phyloP scores from a whole-genome alignment of 2,329 filamentous ascomycete genomes.

The Aspergillus carbonarius region DNA sequence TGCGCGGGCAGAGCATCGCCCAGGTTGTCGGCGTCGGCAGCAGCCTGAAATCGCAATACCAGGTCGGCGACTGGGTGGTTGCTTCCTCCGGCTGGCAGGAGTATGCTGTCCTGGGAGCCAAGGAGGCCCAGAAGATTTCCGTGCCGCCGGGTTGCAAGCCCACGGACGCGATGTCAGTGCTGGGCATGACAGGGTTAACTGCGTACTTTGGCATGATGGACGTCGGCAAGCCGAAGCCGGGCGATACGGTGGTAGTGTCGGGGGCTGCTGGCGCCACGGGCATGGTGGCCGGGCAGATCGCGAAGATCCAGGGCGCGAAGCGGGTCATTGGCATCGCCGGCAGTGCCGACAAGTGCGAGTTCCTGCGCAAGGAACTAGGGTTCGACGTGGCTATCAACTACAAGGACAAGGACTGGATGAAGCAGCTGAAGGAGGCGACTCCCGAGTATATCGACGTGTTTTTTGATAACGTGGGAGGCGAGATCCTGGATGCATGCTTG shows the following conservation, averaged over 20 bases:
- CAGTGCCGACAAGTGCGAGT: conserved; percentile 65
- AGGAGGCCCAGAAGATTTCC: conserved; percentile 47
- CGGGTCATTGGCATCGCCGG: conserved; percentile 66
- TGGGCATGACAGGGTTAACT: conserved; percentile 69
- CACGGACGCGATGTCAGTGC: conserved; percentile 62
- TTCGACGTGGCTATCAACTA: conserved; percentile 70
- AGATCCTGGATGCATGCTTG: conserved; percentile 67
- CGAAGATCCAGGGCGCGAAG: conserved; percentile 66
- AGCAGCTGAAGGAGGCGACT: conserved; percentile 61
- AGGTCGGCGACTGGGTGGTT: conserved; percentile 50
- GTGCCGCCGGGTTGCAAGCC: conserved; percentile 48
- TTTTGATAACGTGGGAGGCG: conserved; percentile 73
- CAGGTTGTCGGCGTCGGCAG: conserved; percentile 61
- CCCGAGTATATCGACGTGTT: conserved; percentile 65
- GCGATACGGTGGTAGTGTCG: conserved; percentile 74
- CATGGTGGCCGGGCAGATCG: conserved; percentile 73
- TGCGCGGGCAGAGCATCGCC: conserved; percentile 64
- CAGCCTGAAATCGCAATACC: conserved; percentile 27
- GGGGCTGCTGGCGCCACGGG: conserved; percentile 78
- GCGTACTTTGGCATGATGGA: conserved; percentile 73
- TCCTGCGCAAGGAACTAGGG: conserved; percentile 63
- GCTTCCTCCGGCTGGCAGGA: conserved; percentile 65
- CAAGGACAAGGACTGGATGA: conserved; percentile 62
- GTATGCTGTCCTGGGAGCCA: conserved; percentile 59
- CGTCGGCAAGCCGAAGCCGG: conserved; percentile 65